Conservation (phyloP, 768 basidiomycete species). For the Boletus sensibilis region DNA sequence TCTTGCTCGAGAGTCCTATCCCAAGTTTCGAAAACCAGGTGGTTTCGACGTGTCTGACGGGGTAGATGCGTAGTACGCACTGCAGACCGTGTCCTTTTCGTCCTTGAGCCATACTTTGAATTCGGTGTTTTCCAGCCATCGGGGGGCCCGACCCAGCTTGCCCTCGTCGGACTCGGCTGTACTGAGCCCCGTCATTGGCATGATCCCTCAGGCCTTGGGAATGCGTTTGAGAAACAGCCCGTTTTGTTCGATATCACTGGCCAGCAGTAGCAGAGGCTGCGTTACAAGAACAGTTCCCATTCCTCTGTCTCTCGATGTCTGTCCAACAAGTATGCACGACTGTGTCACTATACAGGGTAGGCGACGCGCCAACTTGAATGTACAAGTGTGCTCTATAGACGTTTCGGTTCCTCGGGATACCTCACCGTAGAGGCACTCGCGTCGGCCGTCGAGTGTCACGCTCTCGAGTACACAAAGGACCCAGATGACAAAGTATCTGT, state of each 20-base stretch:
- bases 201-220: too few relatives aligned
- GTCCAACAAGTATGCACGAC: conserved; percentile 14
- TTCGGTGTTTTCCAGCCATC: conserved; percentile 85
- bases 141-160: too few relatives aligned
- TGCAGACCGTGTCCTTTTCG: conserved; percentile 54
- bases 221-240: too few relatives aligned
- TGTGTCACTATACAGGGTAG: neutral
- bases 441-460: conserved; percentile 49
- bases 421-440: conserved; percentile 72
- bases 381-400: conserved; percentile 36
- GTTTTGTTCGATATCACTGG: conserved; percentile 44
- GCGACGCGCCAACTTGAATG: neutral
- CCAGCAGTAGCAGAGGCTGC: neutral
- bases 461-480: conserved; percentile 35
- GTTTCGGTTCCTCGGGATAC: conserved; percentile 47
- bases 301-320: conserved; percentile 32
- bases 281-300: conserved; percentile 6
- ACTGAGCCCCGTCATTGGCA: too few relatives aligned
- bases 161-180: too few relatives aligned
- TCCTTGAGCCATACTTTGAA: conserved; percentile 83
- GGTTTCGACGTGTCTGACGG: neutral
- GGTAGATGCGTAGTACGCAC: too few relatives aligned
- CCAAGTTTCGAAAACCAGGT: conserved; percentile 35
- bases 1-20: conserved; percentile 38
- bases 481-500: conserved; percentile 42